phyloP scores from a whole-genome alignment of 2,329 filamentous ascomycete species.

The Xylaria arbuscula region DNA sequence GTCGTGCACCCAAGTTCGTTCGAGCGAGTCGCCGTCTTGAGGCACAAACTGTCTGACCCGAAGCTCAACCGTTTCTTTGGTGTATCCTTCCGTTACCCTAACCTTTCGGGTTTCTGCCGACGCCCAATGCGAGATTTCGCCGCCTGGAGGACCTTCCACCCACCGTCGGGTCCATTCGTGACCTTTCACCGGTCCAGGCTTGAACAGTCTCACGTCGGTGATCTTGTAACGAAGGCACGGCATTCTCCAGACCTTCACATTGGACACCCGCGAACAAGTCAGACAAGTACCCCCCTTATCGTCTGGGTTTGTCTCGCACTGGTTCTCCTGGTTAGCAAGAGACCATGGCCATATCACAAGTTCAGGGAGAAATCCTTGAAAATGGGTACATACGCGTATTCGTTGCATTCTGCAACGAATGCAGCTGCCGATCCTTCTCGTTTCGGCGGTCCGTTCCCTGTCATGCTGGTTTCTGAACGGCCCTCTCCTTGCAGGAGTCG shows the following conservation, averaged over 20 bases:
- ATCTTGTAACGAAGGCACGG: conserved; percentile 72
- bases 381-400: conserved; percentile 63
- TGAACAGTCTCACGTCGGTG: conserved; percentile 67
- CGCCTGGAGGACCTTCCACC: conserved; percentile 65
- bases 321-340: conserved; percentile 35
- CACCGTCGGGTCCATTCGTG: conserved; percentile 70
- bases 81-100: conserved; percentile 65
- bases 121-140: conserved; percentile 68
- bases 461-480: conserved; percentile 65
- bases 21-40: conserved; percentile 65
- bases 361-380: conserved; percentile 6
- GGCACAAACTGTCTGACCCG: conserved; percentile 66
- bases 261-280: conserved; percentile 64
- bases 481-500: conserved; percentile 58
- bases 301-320: conserved; percentile 65
- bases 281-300: conserved; percentile 62
- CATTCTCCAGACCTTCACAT: conserved; percentile 63
- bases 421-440: conserved; percentile 68
- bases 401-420: conserved; percentile 71
- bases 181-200: conserved; percentile 67
- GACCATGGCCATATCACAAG: conserved; percentile 2
- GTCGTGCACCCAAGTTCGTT: conserved; percentile 63
- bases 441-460: conserved; percentile 66
- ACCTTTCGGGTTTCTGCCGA: conserved; percentile 63
- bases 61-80: conserved; percentile 59